Conservation (phyloP, 164 flowering plant species). For the Piper betle region DNA sequence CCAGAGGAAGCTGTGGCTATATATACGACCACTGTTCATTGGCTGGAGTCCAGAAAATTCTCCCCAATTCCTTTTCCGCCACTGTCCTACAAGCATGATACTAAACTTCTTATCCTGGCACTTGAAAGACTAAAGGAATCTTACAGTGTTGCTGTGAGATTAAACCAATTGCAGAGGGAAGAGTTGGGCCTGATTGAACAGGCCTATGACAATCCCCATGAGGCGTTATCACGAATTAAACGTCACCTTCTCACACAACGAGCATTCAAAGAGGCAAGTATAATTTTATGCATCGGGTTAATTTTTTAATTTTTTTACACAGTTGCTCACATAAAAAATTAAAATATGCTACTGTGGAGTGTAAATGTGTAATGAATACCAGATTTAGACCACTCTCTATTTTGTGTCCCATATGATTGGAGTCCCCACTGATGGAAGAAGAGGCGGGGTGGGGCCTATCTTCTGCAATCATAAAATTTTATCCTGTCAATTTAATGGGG, state of each 20-base stretch:
- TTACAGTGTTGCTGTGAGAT: constrained; percentile 95
- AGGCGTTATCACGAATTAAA: constrained; percentile 92
- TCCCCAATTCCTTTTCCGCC: constrained; percentile 99
- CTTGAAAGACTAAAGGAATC: constrained; percentile 97
- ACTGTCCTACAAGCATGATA: constrained; percentile 95
- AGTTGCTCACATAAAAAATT: neutral
- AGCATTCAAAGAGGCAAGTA: constrained; percentile 87
- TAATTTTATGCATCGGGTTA: neutral
- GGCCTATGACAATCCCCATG: constrained; percentile 99
- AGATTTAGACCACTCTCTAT: too few relatives aligned
- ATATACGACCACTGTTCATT: constrained; percentile 96
- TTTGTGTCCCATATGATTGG: too few relatives aligned
- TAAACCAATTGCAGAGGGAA: constrained; percentile 92
- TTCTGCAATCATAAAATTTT: too few relatives aligned
- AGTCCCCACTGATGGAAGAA: too few relatives aligned
- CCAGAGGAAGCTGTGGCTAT: constrained; percentile 99
- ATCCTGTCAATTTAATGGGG: too few relatives aligned
- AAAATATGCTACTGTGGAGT: too few relatives aligned
- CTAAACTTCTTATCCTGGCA: constrained; percentile 96
- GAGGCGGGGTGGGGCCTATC: too few relatives aligned
- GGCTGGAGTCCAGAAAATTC: constrained; percentile 97
- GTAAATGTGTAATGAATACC: too few relatives aligned
- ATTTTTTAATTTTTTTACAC: too few relatives aligned
- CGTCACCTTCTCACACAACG: constrained; percentile 98
- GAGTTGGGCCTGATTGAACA: constrained; percentile 98